These are phyloP conservation scores for Trichoderma asperellum DNA, from an alignment of 2,329 filamentous ascomycete species.

Conservation along the genomic window DNA sequence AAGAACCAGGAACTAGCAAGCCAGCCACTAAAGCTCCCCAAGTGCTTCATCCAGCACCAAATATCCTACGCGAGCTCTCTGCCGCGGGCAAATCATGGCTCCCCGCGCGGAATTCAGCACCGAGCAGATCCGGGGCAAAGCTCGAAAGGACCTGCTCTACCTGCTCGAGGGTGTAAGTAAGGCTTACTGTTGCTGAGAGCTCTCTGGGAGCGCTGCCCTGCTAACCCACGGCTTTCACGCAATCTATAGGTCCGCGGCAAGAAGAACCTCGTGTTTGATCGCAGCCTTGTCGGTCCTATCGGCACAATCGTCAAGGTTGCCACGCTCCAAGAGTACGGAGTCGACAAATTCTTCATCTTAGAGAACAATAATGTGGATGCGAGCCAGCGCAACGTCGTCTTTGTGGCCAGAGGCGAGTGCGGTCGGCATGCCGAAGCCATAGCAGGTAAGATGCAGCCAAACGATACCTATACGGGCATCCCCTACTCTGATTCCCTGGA, in stretches of 20 bases:
- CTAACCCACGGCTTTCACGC: constrained; percentile 31
- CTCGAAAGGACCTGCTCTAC: constrained; percentile 84
- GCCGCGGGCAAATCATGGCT: constrained; percentile 63
- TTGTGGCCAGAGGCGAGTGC: constrained; percentile 89
- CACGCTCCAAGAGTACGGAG: constrained; percentile 92
- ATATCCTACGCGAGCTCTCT: constrained; percentile 25
- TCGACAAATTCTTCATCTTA: constrained; percentile 95
- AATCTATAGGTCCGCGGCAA: constrained; percentile 83
- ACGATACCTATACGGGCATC: background rate
- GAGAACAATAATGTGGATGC: constrained; percentile 96
- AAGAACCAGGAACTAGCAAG: background rate
- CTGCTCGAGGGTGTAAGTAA: constrained; percentile 91
- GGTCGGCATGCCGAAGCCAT: constrained; percentile 81
- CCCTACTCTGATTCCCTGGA: background rate
- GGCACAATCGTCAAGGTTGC: constrained; percentile 94
- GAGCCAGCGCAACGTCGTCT: constrained; percentile 92
- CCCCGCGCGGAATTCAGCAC: constrained; percentile 72
- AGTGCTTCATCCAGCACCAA: constrained; percentile 22
- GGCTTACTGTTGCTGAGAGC: constrained; percentile 36
- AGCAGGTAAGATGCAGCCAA: constrained; percentile 68
- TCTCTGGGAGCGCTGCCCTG: constrained; percentile 25
- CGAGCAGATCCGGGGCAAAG: constrained; percentile 76
- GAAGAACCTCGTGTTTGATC: constrained; percentile 96
- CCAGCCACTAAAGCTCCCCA: constrained; percentile 16
- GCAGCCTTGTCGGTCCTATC: constrained; percentile 84